Conservation (phyloP, 106 monocot species). For the Dendrobium officinale region DNA sequence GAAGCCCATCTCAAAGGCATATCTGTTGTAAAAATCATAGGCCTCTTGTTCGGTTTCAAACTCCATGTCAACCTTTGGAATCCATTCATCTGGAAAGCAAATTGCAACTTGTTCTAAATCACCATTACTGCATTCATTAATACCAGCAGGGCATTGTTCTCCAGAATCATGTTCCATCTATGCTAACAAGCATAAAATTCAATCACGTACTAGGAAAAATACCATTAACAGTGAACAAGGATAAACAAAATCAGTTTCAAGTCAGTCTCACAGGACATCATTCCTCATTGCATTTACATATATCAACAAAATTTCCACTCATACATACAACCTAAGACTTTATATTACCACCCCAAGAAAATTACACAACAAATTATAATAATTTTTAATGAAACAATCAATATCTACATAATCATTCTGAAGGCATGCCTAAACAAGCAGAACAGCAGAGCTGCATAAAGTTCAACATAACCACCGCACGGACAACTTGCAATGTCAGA, state of each 20-base stretch:
- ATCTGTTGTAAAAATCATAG: conserved; percentile 14
- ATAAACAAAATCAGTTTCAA: neutral
- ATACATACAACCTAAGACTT: neutral
- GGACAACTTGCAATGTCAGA: neutral
- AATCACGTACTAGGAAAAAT: neutral
- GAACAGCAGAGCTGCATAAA: neutral
- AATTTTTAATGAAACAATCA: neutral
- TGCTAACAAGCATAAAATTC: neutral
- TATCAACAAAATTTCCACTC: neutral
- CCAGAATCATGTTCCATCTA: conserved; percentile 1
- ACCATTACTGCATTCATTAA: conserved; percentile 10
- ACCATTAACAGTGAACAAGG: neutral
- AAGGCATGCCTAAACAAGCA: neutral
- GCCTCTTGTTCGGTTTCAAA: conserved; percentile 16
- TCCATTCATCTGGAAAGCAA: conserved; percentile 8
- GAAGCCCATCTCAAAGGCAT: conserved; percentile 14
- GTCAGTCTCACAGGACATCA: neutral
- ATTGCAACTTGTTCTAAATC: conserved; percentile 7
- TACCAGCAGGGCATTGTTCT: neutral
- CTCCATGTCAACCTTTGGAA: conserved; percentile 13
- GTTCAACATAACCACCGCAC: neutral
- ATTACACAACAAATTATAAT: neutral
- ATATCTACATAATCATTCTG: neutral
- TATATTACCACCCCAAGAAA: neutral
- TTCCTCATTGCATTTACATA: neutral